These are phyloP conservation scores for Neoboletus magnificus DNA, from an alignment of 768 basidiomycete species.

Conservation along the genomic window DNA sequence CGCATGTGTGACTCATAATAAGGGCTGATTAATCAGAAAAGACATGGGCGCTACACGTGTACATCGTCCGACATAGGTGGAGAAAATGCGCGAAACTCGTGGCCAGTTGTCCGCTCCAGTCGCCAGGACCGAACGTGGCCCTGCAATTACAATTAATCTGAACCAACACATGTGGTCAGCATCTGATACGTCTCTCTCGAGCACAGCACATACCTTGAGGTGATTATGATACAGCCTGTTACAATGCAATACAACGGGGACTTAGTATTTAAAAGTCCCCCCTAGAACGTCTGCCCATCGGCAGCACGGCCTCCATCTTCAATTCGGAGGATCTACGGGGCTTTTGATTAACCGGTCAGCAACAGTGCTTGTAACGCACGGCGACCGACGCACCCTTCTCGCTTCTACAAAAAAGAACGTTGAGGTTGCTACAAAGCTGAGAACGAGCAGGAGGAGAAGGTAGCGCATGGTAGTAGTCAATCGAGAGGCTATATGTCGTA, in stretches of 20 bases:
- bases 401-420: slow-evolving; percentile 32
- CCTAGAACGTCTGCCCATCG: slow-evolving; percentile 2
- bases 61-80: slow-evolving; percentile 4
- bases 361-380: background rate
- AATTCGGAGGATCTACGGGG: slow-evolving; percentile 17
- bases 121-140: slow-evolving; percentile 12
- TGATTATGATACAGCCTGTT: slow-evolving; percentile 21
- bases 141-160: slow-evolving; percentile 15
- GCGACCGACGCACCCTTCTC: slow-evolving; percentile 21
- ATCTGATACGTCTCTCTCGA: background rate
- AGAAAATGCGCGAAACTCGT: background rate
- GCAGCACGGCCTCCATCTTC: background rate
- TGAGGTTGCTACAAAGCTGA: slow-evolving; percentile 27
- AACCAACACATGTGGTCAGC: background rate
- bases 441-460: slow-evolving; percentile 28
- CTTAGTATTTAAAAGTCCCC: slow-evolving; percentile 28
- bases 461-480: slow-evolving; percentile 19
- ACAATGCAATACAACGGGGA: slow-evolving; percentile 15
- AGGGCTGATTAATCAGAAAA: background rate
- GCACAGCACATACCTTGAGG: slow-evolving; percentile 8
- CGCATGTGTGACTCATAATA: slow-evolving; percentile 10
- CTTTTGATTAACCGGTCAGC: slow-evolving; percentile 13
- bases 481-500: background rate
- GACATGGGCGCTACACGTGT: slow-evolving; percentile 18
- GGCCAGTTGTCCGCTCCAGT: background rate